These are phyloP conservation scores for Naganishia friedmannii DNA, from an alignment of 768 basidiomycete species.

Conservation along the genomic window DNA sequence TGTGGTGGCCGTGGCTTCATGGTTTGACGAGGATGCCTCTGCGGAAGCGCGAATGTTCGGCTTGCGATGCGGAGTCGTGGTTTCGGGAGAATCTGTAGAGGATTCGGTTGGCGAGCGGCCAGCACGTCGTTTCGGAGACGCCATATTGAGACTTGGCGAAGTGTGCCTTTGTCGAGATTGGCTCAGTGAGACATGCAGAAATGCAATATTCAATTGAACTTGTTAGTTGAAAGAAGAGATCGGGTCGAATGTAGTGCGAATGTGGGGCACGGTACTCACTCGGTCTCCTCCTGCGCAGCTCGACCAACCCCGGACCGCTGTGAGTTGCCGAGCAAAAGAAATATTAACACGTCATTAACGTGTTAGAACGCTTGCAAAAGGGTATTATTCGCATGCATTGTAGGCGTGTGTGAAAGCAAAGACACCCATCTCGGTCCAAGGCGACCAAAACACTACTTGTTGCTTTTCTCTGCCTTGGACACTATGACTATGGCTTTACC, in stretches of 20 bases:
- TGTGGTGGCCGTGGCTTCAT: not conserved
- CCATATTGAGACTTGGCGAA: not conserved
- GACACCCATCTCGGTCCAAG: no score
- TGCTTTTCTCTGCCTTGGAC: no score
- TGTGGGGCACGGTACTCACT: not conserved
- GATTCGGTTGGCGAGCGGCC: not conserved
- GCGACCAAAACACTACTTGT: no score
- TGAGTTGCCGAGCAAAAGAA: not conserved
- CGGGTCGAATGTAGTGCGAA: not conserved
- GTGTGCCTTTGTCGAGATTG: not conserved
- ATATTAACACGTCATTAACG: slow-evolving; percentile 6
- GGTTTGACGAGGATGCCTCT: not conserved
- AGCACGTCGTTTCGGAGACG: not conserved
- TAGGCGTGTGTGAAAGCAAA: no score
- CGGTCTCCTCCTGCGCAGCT: not conserved
- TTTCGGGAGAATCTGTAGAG: not conserved
- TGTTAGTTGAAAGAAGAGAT: no score
- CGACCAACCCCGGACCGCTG: not conserved
- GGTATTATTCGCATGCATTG: no score
- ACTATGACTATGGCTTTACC: no score
- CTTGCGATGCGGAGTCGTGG: not conserved
- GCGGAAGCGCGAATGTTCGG: not conserved
- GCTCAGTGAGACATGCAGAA: no score
- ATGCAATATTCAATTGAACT: no score
- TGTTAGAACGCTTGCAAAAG: no score